A percentile compares a stretch with the other conserved stretches of the same genome.
phyloP scores from a whole-genome alignment of 2,329 filamentous ascomycete genomes.

The Pseudogymnoascus verrucosus region DNA sequence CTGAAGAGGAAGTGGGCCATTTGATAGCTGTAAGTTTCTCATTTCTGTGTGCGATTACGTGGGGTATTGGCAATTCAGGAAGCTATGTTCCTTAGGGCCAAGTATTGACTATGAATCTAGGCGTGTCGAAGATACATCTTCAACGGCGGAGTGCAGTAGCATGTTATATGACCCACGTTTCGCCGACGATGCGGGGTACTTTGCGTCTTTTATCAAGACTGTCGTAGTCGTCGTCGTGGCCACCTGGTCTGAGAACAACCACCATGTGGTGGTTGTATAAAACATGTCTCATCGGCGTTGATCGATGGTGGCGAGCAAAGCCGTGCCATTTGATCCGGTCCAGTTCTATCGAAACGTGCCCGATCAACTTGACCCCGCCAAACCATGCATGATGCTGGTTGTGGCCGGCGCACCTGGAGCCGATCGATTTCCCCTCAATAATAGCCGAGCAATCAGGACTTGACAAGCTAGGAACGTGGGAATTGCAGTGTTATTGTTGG shows the following conservation, averaged over 20 bases:
- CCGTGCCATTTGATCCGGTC: not conserved
- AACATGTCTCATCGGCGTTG: constrained; percentile 4
- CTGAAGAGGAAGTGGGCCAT: constrained; percentile 64
- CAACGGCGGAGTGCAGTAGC: not conserved
- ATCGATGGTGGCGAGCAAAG: not conserved
- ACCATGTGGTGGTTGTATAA: not conserved
- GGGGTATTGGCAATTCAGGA: not conserved
- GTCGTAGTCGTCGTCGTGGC: not conserved
- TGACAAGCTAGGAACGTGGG: constrained; percentile 6
- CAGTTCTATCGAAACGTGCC: constrained; percentile 3
- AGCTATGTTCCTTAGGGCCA: not conserved
- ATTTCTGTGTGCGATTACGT: constrained; percentile 1
- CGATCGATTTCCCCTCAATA: constrained; percentile 7
- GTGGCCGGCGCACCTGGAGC: not conserved
- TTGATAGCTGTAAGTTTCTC: constrained; percentile 48
- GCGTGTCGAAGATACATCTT: constrained; percentile 5
- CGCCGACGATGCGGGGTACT: not conserved
- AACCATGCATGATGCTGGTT: constrained; percentile 5
- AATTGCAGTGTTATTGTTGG: constrained; percentile 2
- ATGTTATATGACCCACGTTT: not conserved
- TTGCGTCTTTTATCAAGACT: not conserved
- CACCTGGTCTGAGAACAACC: not conserved
- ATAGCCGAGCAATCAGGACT: constrained; percentile 1
- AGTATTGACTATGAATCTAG: constrained; percentile 3
- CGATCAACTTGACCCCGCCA: constrained; percentile 8